Evolutionary conservation across 768 basidiomycete genomes (phyloP).

Genomic region (Podaxis carcinomalis): DNA sequence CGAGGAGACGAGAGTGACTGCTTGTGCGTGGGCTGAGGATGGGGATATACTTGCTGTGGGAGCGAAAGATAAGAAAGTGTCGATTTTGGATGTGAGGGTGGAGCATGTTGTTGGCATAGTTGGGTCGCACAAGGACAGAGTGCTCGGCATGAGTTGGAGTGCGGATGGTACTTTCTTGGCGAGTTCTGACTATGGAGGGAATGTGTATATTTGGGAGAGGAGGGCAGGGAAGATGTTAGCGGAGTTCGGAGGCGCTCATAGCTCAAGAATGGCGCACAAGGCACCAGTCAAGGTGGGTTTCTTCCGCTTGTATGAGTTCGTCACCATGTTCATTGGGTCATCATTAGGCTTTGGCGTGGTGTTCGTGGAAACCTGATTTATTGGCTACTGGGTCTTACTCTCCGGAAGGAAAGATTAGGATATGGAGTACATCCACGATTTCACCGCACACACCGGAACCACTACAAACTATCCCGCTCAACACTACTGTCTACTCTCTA

Average conservation of each 20-base stretch:
- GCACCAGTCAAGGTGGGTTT: conserved; percentile 48
- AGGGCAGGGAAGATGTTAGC: conserved; percentile 58
- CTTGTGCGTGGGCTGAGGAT: conserved; percentile 46
- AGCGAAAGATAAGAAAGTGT: conserved; percentile 57
- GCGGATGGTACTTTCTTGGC: conserved; percentile 72
- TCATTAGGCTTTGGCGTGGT: conserved; percentile 76
- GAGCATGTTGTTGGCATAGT: conserved; percentile 30
- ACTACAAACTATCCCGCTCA: conserved; percentile 67
- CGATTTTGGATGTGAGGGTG: conserved; percentile 60
- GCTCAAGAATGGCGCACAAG: conserved; percentile 56
- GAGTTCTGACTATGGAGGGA: conserved; percentile 82
- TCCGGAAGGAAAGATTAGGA: conserved; percentile 36
- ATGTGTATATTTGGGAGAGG: conserved; percentile 79
- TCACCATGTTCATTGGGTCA: background rate
- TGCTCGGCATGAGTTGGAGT: conserved; percentile 77
- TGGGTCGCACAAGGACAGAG: conserved; percentile 41
- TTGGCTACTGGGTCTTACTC: conserved; percentile 67
- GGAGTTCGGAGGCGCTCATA: conserved; percentile 55
- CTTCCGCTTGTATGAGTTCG: background rate
- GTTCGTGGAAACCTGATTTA: conserved; percentile 77
- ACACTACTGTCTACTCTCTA: conserved; percentile 63
- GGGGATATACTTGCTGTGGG: conserved; percentile 61
- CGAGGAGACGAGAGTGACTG: conserved; percentile 19
- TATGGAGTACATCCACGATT: conserved; percentile 41
- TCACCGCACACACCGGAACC: conserved; percentile 23